A percentile compares a stretch with the other conserved stretches of the same genome.
Conservation (phyloP, 148 eudicot genomes). For the Vaccinium corymbosum region DNA sequence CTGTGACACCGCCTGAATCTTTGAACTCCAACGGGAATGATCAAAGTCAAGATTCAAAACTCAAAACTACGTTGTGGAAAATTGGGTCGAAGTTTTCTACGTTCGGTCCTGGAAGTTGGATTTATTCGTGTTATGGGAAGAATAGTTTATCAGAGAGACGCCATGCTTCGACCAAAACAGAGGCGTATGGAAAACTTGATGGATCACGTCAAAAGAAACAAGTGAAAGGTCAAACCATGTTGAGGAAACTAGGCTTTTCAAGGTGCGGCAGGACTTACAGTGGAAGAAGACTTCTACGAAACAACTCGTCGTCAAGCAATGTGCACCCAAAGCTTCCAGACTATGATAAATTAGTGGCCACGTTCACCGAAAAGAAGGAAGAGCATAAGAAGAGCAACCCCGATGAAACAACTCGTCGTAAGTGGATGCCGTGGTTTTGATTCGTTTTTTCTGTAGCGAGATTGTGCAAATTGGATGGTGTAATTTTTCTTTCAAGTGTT, state of each 20-base stretch:
- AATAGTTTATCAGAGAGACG: neutral
- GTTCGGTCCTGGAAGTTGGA: neutral
- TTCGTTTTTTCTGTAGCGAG: neutral
- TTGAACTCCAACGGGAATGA: neutral
- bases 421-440: constrained; percentile 10
- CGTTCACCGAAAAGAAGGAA: constrained; percentile 21
- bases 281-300: neutral
- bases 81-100: constrained; percentile 11
- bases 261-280: neutral
- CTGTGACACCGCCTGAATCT: neutral
- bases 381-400: constrained; percentile 9
- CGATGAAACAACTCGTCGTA: neutral
- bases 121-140: neutral
- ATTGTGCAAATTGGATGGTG: neutral
- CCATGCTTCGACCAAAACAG: neutral
- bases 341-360: constrained; percentile 30
- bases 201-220: neutral
- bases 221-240: neutral
- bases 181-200: neutral
- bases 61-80: neutral
- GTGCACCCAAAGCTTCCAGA: constrained; percentile 42
- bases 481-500: neutral
- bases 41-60: neutral
- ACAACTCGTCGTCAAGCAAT: constrained; percentile 11
- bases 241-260: neutral